These are phyloP conservation scores for Saturnispora ahearnii DNA, from an alignment of 805 yeast species.

Conservation along the genomic window DNA sequence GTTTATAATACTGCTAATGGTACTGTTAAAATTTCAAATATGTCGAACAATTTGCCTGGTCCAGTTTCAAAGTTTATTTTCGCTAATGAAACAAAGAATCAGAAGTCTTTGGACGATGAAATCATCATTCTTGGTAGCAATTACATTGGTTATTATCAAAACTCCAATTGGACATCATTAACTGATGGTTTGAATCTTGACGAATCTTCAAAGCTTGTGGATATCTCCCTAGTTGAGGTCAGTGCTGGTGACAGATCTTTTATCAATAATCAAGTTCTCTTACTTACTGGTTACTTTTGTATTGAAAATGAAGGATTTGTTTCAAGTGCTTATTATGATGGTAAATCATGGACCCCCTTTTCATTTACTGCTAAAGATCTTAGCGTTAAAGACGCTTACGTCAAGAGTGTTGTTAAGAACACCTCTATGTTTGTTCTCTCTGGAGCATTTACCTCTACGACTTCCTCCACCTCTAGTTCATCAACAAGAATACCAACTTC, in stretches of 20 bases:
- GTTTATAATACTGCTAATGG: constrained; percentile 40
- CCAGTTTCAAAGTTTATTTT: constrained; percentile 22
- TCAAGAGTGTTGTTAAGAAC: constrained; percentile 29
- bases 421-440: constrained; percentile 29
- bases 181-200: constrained; percentile 29
- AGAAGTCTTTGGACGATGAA: constrained; percentile 31
- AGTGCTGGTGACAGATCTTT: constrained; percentile 31
- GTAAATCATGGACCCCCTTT: constrained; percentile 59
- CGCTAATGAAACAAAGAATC: constrained; percentile 32
- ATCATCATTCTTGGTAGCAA: constrained; percentile 34
- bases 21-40: constrained; percentile 24
- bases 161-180: constrained; percentile 39
- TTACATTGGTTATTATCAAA: constrained; percentile 35
- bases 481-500: constrained; percentile 7
- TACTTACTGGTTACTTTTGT: constrained; percentile 50
- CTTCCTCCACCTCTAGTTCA: constrained; percentile 11
- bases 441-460: constrained; percentile 22
- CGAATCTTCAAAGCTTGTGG: constrained; percentile 33
- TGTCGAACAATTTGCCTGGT: constrained; percentile 25
- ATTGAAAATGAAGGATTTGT: constrained; percentile 45
- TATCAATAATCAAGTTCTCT: constrained; percentile 36
- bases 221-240: constrained; percentile 24
- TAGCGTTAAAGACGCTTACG: constrained; percentile 17
- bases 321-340: constrained; percentile 57
- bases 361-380: constrained; percentile 34